phyloP scores from a whole-genome alignment of 768 basidiomycete species.

The Rubroboletus satanas region DNA sequence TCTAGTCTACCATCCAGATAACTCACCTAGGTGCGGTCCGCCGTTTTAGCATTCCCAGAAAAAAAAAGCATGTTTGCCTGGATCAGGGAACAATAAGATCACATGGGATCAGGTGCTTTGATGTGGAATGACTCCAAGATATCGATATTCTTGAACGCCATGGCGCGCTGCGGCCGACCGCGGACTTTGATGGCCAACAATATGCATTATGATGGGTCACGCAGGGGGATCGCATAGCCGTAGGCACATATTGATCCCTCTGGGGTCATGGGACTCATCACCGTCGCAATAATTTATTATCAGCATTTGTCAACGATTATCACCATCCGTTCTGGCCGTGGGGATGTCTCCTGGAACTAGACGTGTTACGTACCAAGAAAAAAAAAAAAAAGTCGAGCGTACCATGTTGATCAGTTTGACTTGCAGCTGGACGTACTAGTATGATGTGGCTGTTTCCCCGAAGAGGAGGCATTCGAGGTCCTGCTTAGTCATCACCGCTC shows the following conservation, averaged over 20 bases:
- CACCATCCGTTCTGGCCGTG: background rate
- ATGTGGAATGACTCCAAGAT: background rate
- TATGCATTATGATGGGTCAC: background rate
- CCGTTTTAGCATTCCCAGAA: background rate
- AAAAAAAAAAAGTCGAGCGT: no score
- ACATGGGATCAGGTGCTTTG: background rate
- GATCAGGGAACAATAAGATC: background rate
- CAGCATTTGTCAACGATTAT: background rate
- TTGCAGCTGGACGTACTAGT: no score
- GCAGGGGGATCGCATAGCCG: background rate
- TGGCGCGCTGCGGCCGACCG: background rate
- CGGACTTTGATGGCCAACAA: background rate
- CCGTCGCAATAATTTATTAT: background rate
- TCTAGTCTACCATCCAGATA: background rate
- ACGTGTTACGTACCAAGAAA: slow-evolving; percentile 3
- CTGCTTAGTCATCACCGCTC: slow-evolving; percentile 23
- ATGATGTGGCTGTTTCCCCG: background rate
- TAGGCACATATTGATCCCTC: background rate
- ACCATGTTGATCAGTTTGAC: no score
- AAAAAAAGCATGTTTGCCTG: background rate
- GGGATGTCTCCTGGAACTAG: background rate
- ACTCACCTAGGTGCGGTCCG: background rate
- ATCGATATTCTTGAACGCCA: background rate
- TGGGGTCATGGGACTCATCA: background rate
- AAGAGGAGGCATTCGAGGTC: slow-evolving; percentile 4